These are phyloP conservation scores for Trichoderma harzianum DNA, from an alignment of 2,329 filamentous ascomycete species.

Conservation along the genomic window DNA sequence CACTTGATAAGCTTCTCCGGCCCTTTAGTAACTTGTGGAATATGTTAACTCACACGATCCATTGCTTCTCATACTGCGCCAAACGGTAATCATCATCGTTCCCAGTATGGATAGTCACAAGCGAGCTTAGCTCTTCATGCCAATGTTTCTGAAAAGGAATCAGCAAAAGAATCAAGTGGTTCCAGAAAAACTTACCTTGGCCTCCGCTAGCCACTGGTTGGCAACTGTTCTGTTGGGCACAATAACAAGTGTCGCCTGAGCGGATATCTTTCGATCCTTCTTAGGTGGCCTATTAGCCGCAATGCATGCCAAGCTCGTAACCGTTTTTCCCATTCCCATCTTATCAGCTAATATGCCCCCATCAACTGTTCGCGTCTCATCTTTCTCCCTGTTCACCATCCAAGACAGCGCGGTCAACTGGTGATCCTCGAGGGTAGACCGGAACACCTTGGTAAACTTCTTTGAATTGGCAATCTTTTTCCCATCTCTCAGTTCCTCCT, in stretches of 20 bases:
- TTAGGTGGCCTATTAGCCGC: constrained; percentile 20
- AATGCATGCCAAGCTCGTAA: constrained; percentile 64
- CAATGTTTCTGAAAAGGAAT: background rate
- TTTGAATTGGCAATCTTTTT: constrained; percentile 20
- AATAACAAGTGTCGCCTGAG: constrained; percentile 34
- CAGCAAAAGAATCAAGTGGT: background rate
- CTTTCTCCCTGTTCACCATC: constrained; percentile 51
- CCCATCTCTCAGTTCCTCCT: constrained; percentile 21
- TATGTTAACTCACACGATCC: background rate
- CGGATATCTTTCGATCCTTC: constrained; percentile 36
- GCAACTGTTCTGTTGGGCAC: constrained; percentile 26
- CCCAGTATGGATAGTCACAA: background rate
- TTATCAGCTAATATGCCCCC: constrained; percentile 51
- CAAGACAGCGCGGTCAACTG: constrained; percentile 51
- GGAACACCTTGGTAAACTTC: constrained; percentile 15
- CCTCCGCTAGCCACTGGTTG: constrained; percentile 27
- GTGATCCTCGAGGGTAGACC: constrained; percentile 39
- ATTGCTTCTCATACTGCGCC: background rate
- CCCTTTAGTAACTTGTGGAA: no score
- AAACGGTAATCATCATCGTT: no score
- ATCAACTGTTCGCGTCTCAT: background rate
- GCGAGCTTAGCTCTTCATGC: background rate
- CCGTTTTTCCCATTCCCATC: constrained; percentile 66
- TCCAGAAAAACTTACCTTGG: background rate
- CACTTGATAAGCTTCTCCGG: background rate